Conservation (phyloP, 2,329 filamentous ascomycete genomes). For the Aspergillus glaucus region DNA sequence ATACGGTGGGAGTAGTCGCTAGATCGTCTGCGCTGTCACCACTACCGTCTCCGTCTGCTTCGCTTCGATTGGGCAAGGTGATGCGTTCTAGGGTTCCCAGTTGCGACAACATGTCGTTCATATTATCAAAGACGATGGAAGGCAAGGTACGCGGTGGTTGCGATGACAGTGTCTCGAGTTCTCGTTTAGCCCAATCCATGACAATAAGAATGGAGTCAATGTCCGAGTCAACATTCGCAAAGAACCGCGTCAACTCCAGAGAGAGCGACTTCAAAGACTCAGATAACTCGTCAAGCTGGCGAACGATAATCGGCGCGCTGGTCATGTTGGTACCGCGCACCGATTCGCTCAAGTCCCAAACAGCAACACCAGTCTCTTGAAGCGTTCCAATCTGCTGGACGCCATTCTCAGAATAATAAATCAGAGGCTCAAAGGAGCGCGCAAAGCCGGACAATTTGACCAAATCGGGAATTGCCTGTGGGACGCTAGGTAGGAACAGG, state of each 20-base stretch:
- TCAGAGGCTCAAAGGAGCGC: conserved; percentile 85
- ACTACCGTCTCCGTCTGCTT: conserved; percentile 8
- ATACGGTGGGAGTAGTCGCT: conserved; percentile 51
- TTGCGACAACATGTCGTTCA: conserved; percentile 68
- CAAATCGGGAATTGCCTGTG: conserved; percentile 69
- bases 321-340: conserved; percentile 87
- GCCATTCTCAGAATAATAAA: conserved; percentile 89
- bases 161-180: conserved; percentile 64
- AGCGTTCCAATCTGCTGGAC: conserved; percentile 79
- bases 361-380: conserved; percentile 84
- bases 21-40: conserved; percentile 10
- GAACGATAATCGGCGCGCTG: conserved; percentile 76
- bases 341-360: conserved; percentile 91
- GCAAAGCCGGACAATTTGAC: conserved; percentile 87
- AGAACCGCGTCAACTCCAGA: conserved; percentile 82
- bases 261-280: conserved; percentile 80
- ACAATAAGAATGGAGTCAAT: conserved; percentile 88
- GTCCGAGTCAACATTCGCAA: conserved; percentile 86
- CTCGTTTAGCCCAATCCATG: conserved; percentile 92
- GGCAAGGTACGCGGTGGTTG: conserved; percentile 59
- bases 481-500: conserved; percentile 61
- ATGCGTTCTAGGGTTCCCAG: conserved; percentile 36
- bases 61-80: conserved; percentile 20
- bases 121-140: conserved; percentile 68
- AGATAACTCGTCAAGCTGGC: conserved; percentile 76